A percentile compares a stretch with the other conserved stretches of the same genome.
Conservation (phyloP, 192 early-diverging fungal species). For the Coemansia reversa region DNA sequence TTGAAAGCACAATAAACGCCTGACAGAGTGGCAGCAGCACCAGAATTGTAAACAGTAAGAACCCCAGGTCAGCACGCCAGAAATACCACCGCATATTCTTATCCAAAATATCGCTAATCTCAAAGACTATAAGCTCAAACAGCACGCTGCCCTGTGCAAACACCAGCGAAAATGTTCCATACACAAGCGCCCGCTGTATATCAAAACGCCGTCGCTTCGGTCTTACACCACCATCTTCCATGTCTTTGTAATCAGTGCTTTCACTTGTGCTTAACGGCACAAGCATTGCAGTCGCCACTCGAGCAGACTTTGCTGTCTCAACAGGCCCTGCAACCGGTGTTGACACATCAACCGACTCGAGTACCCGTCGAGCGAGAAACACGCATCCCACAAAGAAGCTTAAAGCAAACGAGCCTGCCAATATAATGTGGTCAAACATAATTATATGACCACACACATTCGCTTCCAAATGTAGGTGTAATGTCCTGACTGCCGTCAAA, state of each 20-base stretch:
- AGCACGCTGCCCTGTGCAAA: slow-evolving; percentile 74
- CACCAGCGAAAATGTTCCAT: slow-evolving; percentile 72
- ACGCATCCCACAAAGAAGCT: slow-evolving; percentile 73
- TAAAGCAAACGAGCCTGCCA: slow-evolving; percentile 61
- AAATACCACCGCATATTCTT: slow-evolving; percentile 69
- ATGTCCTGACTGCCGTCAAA: background rate
- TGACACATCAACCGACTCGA: slow-evolving; percentile 66
- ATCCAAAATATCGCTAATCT: slow-evolving; percentile 69
- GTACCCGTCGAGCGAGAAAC: slow-evolving; percentile 67
- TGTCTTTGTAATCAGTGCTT: background rate
- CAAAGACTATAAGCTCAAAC: slow-evolving; percentile 81
- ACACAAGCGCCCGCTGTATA: slow-evolving; percentile 59
- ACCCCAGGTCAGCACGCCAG: slow-evolving; percentile 71
- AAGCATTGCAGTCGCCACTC: slow-evolving; percentile 38
- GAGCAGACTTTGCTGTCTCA: slow-evolving; percentile 33
- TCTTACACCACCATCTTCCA: background rate
- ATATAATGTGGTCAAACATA: slow-evolving; percentile 56
- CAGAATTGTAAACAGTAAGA: slow-evolving; percentile 68
- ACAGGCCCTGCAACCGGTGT: slow-evolving; percentile 29
- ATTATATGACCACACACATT: slow-evolving; percentile 4
- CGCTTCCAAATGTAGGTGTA: too few species aligned
- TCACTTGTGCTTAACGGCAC: slow-evolving; percentile 11
- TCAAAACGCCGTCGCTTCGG: slow-evolving; percentile 39
- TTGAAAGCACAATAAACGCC: slow-evolving; percentile 60
- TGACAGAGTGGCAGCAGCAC: slow-evolving; percentile 77